phyloP scores from a whole-genome alignment of 176 grass and related monocot species.

The Eremochloa ophiuroides region DNA sequence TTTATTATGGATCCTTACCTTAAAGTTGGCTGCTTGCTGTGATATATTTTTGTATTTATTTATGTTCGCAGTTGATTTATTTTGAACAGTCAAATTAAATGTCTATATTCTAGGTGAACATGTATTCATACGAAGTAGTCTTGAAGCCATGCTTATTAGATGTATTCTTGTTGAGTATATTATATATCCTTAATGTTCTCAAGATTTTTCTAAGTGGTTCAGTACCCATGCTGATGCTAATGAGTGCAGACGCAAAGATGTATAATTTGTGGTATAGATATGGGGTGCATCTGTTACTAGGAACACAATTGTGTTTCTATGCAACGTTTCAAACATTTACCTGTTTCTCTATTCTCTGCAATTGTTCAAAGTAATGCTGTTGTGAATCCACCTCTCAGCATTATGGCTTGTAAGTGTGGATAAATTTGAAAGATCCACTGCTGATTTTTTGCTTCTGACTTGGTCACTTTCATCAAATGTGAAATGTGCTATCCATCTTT shows the following conservation, averaged over 20 bases:
- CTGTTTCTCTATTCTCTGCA: not conserved
- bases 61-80: not conserved
- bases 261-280: not conserved
- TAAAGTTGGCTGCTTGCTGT: not conserved
- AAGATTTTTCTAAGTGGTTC: not conserved
- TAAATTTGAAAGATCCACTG: not conserved
- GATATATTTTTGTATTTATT: not conserved
- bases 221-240: not conserved
- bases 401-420: not conserved
- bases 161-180: not conserved
- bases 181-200: not conserved
- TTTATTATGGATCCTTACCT: constrained; percentile 88
- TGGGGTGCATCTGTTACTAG: not conserved
- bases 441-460: not conserved
- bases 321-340: not conserved
- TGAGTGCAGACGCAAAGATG: not conserved
- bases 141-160: not conserved
- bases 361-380: not conserved
- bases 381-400: not conserved
- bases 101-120: not conserved
- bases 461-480: constrained; percentile 11
- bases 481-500: constrained; percentile 4
- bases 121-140: not conserved
- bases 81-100: not conserved
- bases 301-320: not conserved